Percentiles rank a stretch among this genome's conserved stretches.
Evolutionary conservation across 345 rosid species (phyloP).

Genomic region (Eucalyptus curtisii): DNA sequence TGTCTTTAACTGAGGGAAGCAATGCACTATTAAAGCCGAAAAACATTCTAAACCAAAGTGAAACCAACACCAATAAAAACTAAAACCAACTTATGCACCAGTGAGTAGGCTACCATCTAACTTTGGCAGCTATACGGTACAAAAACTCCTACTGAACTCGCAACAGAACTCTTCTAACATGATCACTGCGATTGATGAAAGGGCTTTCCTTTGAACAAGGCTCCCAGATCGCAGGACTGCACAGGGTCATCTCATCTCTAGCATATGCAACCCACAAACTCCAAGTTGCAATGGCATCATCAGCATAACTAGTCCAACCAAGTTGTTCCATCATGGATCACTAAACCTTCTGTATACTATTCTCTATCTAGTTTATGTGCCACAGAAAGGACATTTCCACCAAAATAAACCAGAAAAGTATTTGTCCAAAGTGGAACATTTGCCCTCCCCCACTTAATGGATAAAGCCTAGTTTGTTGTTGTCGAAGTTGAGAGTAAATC

Average conservation of each 20-base stretch:
- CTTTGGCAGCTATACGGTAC: background rate
- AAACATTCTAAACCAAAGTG: background rate
- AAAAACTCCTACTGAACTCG: background rate
- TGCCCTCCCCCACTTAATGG: background rate
- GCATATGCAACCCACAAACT: background rate
- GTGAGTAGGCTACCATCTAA: background rate
- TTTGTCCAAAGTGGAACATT: background rate
- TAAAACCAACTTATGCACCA: background rate
- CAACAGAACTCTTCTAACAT: background rate
- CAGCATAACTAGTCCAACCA: background rate
- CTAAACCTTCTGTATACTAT: background rate
- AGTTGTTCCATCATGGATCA: background rate
- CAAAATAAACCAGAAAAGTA: background rate
- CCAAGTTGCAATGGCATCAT: background rate
- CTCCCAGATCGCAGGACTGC: background rate
- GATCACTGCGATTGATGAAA: background rate
- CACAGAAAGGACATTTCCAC: background rate
- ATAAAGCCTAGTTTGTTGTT: background rate
- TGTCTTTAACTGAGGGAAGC: background rate
- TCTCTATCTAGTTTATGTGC: background rate
- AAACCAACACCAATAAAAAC: background rate
- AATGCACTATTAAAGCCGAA: background rate
- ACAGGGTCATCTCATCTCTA: background rate
- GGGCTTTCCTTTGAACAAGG: background rate
- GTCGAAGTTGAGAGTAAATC: background rate